Base-by-base conservation (phyloP, 495 filamentous ascomycete genomes). In the Bryoglossum gracile region DNA sequence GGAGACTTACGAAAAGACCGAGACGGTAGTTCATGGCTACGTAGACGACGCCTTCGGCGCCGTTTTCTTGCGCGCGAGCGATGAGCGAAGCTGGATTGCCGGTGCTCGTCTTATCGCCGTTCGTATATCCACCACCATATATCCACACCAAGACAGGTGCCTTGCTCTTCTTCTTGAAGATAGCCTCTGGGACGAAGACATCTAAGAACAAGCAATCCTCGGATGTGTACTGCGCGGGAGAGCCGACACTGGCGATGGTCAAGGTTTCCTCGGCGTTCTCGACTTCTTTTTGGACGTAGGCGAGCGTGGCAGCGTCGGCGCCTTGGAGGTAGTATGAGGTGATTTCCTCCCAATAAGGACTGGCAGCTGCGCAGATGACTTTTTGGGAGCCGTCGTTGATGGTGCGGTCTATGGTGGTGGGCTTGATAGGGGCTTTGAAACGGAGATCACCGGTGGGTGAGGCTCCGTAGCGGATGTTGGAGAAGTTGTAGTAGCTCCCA, bases 121-220 rank as follows among this genome's bases (percentile, higher is more conserved):
- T 46, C 3, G 64, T 55, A 34, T 75, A 84, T 0, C 72, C 80
- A 13, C 81, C 81, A 2, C 81, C 81, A 51, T 73, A 75, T 16
- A 83, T 70, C 72, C 73, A 84, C 2, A 77, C 71, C 35, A 81
- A 42, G 8, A 52, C 49, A 2, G 49, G 49, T n/a, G 49, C 49
- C 10, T 10, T 14, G 1, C 78, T 75, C 8, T 79, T 59, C 48
- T 79, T 51, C 26, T 69, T 57, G 43, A 69, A 75, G 17, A 71
- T 61, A 8, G 54, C 48, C 42, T 71, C 61, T 10, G 73, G 71
- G 5, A 72, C 68, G 14, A 70, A 59, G 3, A 80, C 65, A 62
- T 77, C 74, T n/a, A 74, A 60, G 44, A 71, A 80, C 13, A 81
- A 56, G 50, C 77, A 81, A 50, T 81, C 77, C 55, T 81, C 77